These are phyloP conservation scores for Salvia hispanica DNA, from an alignment of 257 asterid genomes.

Conservation along the genomic window DNA sequence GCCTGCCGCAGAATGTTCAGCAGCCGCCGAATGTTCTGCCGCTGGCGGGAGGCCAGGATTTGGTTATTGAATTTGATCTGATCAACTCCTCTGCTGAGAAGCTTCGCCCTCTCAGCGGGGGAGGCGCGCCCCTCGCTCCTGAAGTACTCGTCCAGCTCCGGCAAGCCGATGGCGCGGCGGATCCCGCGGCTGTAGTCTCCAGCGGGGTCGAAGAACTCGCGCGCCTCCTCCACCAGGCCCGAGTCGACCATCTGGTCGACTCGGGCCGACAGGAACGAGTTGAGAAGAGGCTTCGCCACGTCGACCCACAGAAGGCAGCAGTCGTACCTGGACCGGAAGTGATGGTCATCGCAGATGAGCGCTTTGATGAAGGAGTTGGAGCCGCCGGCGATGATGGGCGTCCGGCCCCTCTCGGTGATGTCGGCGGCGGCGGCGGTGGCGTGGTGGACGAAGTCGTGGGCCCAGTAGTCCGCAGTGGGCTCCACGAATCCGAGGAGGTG, in stretches of 20 bases:
- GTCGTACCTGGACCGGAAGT: slow-evolving; percentile 54
- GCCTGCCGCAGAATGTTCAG: slow-evolving; percentile 56
- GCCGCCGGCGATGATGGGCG: slow-evolving; percentile 86
- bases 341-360: slow-evolving; percentile 46
- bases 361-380: slow-evolving; percentile 73
- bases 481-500: slow-evolving; percentile 60
- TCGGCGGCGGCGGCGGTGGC: slow-evolving; percentile 50
- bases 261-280: slow-evolving; percentile 55
- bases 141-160: slow-evolving; percentile 64
- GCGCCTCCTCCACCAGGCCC: slow-evolving; percentile 64
- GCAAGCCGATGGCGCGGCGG: slow-evolving; percentile 74
- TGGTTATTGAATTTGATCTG: slow-evolving; percentile 63
- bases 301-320: slow-evolving; percentile 75
- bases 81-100: slow-evolving; percentile 52
- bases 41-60: slow-evolving; percentile 52
- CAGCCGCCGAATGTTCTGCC: slow-evolving; percentile 24
- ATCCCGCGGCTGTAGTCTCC: slow-evolving; percentile 65
- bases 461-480: slow-evolving; percentile 53
- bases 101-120: neutral
- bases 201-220: slow-evolving; percentile 46
- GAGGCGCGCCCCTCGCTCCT: slow-evolving; percentile 19
- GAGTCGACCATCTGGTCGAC: slow-evolving; percentile 68
- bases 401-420: slow-evolving; percentile 45
- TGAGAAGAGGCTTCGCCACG: slow-evolving; percentile 48
- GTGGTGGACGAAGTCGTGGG: slow-evolving; percentile 56